phyloP scores from a whole-genome alignment of 1,284 basidiomycete species.

The Caloboletus inedulis region DNA sequence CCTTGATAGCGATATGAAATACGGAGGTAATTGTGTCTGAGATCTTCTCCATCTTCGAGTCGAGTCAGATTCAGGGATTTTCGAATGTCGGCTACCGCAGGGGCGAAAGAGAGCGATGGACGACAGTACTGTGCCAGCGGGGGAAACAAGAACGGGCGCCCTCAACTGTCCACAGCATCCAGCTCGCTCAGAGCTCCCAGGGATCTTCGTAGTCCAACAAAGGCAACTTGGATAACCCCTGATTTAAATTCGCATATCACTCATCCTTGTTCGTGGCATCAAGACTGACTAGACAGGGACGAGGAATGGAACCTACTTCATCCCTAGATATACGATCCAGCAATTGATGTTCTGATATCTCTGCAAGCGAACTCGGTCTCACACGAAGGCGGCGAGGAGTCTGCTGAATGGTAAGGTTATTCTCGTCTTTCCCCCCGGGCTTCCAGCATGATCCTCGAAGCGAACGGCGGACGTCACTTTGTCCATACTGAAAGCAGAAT shows the following conservation, averaged over 20 bases:
- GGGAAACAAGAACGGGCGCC: background rate
- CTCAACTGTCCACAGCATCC: slow-evolving; percentile 13
- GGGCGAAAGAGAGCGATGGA: background rate
- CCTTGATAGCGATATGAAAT: slow-evolving; percentile 25
- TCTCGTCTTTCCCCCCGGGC: background rate
- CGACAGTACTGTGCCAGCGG: background rate
- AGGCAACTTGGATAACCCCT: slow-evolving; percentile 9
- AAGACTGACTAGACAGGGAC: background rate
- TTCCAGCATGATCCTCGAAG: background rate
- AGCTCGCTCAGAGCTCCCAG: background rate
- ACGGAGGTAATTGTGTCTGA: slow-evolving; percentile 28
- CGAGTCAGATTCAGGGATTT: background rate
- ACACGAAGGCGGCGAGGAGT: background rate
- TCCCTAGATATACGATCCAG: background rate
- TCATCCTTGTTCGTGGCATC: background rate
- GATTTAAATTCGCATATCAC: too few relatives aligned
- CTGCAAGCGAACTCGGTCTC: background rate
- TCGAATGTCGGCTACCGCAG: background rate
- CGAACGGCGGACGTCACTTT: background rate
- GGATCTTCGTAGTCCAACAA: slow-evolving; percentile 12
- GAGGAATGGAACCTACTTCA: background rate
- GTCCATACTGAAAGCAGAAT: background rate
- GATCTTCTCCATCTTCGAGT: slow-evolving; percentile 23
- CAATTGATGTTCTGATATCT: too few relatives aligned
- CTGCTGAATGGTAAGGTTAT: background rate